Base-by-base conservation (phyloP, 202 grass and related monocot species). In the Panicum hallii region DNA sequence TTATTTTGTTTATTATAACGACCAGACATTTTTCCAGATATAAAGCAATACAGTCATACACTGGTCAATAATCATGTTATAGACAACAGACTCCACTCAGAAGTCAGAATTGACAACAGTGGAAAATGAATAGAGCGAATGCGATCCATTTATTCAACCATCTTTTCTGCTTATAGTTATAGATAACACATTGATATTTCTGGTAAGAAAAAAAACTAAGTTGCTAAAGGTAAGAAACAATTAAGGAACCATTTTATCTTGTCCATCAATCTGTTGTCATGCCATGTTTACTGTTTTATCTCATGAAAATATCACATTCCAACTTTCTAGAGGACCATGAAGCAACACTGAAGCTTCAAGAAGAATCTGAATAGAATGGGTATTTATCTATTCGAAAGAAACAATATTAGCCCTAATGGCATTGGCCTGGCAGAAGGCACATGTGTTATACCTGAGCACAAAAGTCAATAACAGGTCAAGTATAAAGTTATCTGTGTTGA, bases 311-410 rank as follows among this genome's bases (percentile, higher is more conserved):
- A 81, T 42, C 34, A 64, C 9, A 78, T 36, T 57, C 20, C 9
- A 81, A 46, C 63, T 71, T 84, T 50, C 36, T 70, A 84, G 26
- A 87, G 45, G 46, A 83, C 23, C 63, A 84, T 5, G 4, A 84
- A 76, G 54, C 55, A 61, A 77, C 41, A 84, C 11, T 71, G 41
- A 76, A 85, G 67, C n/a, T 42, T 76, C 43, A 20, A 68, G 9
- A 56, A 30, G 8, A 53, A 60, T 63, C 28, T 63, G 34, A 19
- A 52, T 28, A 26, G 2, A 67, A 52, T 19, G 22, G 20, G 49
- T 34, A 58, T 53, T 69, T 68, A 74, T 67, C 23, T 82, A 61
- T 43, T 50, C n/a, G 11, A 78, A 72, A 26, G 13, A 46, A 65
- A 54, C 3, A 65, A 13, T 54, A 60, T 22, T 79, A 80, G 15